phyloP scores from a whole-genome alignment of 2,329 filamentous ascomycete species.

The Paramyrothecium sp. region DNA sequence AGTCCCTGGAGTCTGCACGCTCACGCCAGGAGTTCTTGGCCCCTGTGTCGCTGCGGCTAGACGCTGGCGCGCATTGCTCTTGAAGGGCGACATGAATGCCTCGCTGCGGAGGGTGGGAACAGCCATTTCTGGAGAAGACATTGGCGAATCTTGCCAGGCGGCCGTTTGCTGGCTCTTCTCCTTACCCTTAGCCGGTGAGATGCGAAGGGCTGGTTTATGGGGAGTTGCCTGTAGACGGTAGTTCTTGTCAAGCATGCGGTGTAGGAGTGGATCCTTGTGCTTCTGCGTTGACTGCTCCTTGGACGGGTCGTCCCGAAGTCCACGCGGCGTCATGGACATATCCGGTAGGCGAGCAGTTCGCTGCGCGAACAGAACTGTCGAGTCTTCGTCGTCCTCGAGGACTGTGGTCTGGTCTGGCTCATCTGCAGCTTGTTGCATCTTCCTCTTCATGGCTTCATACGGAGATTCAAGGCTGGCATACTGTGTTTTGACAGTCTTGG shows the following conservation, averaged over 20 bases:
- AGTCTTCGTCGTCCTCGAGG: constrained; percentile 39
- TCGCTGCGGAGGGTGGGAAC: constrained; percentile 82
- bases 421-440: constrained; percentile 53
- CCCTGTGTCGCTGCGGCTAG: constrained; percentile 40
- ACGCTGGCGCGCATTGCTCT: constrained; percentile 42
- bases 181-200: constrained; percentile 44
- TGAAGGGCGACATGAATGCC: constrained; percentile 75
- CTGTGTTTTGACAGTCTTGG: constrained; percentile 46
- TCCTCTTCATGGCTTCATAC: constrained; percentile 70
- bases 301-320: constrained; percentile 28
- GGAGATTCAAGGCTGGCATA: constrained; percentile 71
- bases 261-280: constrained; percentile 74
- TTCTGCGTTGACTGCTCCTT: constrained; percentile 32
- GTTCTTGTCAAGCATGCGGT: constrained; percentile 91
- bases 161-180: constrained; percentile 31
- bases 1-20: constrained; percentile 72
- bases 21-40: constrained; percentile 77
- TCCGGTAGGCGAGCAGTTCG: constrained; percentile 56
- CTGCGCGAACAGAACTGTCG: constrained; percentile 49
- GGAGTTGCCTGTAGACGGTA: constrained; percentile 94
- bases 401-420: constrained; percentile 36
- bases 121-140: constrained; percentile 74
- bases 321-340: constrained; percentile 61
- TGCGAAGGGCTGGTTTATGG: constrained; percentile 52
- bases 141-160: constrained; percentile 56